Base-by-base conservation (phyloP, 495 filamentous ascomycete genomes). In the Halenospora varia region DNA sequence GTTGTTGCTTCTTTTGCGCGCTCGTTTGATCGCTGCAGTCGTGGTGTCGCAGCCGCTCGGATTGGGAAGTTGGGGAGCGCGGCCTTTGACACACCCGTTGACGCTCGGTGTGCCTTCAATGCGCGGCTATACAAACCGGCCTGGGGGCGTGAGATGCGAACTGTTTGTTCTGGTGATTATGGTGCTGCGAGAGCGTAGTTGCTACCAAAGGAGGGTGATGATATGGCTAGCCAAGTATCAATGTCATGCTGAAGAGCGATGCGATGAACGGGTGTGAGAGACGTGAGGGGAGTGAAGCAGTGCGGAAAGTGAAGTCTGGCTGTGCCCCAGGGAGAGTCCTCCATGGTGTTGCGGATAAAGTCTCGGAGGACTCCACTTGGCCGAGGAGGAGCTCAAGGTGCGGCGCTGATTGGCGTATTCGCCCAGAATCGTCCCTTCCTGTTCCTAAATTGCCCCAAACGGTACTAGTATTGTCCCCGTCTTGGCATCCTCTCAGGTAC, bases 1-100 rank as follows among this genome's bases (percentile, higher is more conserved):
- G 42, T 46, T n/a, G 42, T 20, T 46, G 48, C 25, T 53, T 52
- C 52, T 50, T 39, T 48, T 18, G 53, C 55, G 46, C 45, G 55
- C 55, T 4, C 51, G 60, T 62, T 62, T 62, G 60, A 62, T 62
- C 60, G 60, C 60, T 62, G 51, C 40, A 42, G 26, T 53, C 25
- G 18, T n/a, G 24, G 48, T 55, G 60, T 62, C 59, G 59, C 59
- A 62, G 59, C 20, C 10, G 40, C 35, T 57, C 53, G 49, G 51
- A 58, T 54, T 45, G 50, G 49, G 60, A 42, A 3, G 23, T 23
- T 48, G 19, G 8, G 8, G 17, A n/a, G 13, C 42, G 42, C 19
- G 42, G 19, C 8, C 8, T 8, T 8, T 46, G 15, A 20, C 42
- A 20, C 42, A 20, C 15, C 15, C 42, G 42, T n/a, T n/a, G 42